A percentile compares a stretch with the other conserved stretches of the same genome.
Evolutionary conservation across 1,284 basidiomycete genomes (phyloP).

Genomic region (Leccinum ponderosum): DNA sequence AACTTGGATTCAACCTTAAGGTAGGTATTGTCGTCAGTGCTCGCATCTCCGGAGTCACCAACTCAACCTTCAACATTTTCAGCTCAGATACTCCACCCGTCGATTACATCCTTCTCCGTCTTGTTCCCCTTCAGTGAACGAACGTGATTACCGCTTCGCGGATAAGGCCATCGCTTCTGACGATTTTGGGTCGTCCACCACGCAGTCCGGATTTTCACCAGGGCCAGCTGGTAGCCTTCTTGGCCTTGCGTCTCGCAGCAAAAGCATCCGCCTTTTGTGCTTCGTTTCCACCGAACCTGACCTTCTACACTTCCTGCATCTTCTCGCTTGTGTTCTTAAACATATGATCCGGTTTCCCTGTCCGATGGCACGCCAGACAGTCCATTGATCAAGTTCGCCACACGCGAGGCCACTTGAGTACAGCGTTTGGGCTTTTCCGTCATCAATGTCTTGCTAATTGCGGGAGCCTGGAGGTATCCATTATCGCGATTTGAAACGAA

Average conservation of each 20-base stretch:
- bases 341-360: conserved; percentile 86
- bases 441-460: conserved; percentile 34
- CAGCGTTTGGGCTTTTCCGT: conserved; percentile 56
- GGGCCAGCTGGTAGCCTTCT: conserved; percentile 15
- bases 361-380: conserved; percentile 87
- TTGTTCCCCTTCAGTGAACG: conserved; percentile 68
- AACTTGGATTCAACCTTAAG: too few relatives aligned
- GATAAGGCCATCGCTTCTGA: conserved; percentile 65
- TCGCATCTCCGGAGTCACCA: conserved; percentile 29
- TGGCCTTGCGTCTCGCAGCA: not conserved
- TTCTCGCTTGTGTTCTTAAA: conserved; percentile 95
- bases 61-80: conserved; percentile 51
- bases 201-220: conserved; percentile 18
- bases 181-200: conserved; percentile 52
- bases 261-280: conserved; percentile 30
- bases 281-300: conserved; percentile 75
- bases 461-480: conserved; percentile 29
- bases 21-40: too few relatives aligned
- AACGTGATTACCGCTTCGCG: conserved; percentile 70
- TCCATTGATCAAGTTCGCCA: conserved; percentile 92
- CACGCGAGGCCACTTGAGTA: conserved; percentile 87
- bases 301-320: conserved; percentile 83
- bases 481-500: not conserved
- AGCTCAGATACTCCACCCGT: conserved; percentile 49
- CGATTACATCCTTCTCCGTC: conserved; percentile 67